A percentile compares a stretch with the other conserved stretches of the same genome.
phyloP scores from a whole-genome alignment of 2,329 filamentous ascomycete species.

The Grosmannia clavigera region DNA sequence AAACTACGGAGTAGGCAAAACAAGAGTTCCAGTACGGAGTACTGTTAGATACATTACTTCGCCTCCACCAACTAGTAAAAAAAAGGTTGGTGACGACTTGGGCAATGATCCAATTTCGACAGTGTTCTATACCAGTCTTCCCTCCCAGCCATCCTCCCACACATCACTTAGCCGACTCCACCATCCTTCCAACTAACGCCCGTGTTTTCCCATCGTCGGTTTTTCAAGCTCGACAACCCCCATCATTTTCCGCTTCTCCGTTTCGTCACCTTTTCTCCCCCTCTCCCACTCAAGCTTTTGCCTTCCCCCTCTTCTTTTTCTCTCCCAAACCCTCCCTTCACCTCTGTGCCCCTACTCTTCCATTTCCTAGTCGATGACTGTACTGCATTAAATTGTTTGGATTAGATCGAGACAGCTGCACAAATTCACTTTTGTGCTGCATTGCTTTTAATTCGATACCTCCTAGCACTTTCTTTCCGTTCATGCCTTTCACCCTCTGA shows the following conservation, averaged over 20 bases:
- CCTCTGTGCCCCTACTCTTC: neutral
- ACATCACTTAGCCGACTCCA: neutral
- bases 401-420: conserved; percentile 15
- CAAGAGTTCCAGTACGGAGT: neutral
- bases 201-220: conserved; percentile 2
- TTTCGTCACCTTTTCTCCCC: conserved; percentile 3
- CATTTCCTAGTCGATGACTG: neutral
- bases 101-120: neutral
- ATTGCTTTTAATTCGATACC: conserved; percentile 6
- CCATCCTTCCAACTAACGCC: neutral
- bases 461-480: neutral
- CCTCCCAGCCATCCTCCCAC: neutral
- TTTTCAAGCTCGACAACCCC: neutral
- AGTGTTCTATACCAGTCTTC: neutral
- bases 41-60: neutral
- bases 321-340: neutral
- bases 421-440: conserved; percentile 29
- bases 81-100: neutral
- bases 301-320: conserved; percentile 1
- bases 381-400: neutral
- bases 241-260: conserved; percentile 4
- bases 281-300: neutral
- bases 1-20: neutral
- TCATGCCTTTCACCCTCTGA: neutral
- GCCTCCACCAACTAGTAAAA: neutral